Percentiles rank a stretch among this genome's conserved stretches.
Evolutionary conservation across 1,139 yeast genomes (phyloP).

Genomic region (Yamadazyma buinensis): DNA sequence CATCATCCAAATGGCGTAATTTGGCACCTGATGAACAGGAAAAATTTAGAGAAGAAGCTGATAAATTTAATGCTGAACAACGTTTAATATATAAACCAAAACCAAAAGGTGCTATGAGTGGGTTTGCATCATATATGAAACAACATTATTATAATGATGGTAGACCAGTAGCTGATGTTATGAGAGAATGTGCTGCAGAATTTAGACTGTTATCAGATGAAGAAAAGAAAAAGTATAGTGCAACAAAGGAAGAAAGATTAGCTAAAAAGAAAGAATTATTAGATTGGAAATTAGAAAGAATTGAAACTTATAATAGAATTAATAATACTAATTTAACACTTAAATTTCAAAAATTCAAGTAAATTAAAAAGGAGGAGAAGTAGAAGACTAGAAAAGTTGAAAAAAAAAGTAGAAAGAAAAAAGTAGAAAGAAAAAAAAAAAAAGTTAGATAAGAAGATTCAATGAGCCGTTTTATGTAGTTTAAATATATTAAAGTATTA

Average conservation of each 20-base stretch:
- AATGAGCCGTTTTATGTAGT: too few relatives aligned
- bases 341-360: conserved; percentile 1
- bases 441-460: too few relatives aligned
- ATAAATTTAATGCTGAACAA: conserved; percentile 25
- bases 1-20: conserved; percentile 8
- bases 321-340: conserved; percentile 9
- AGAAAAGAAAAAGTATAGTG: conserved; percentile 29
- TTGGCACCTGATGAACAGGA: conserved; percentile 25
- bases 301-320: conserved; percentile 11
- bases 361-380: too few relatives aligned
- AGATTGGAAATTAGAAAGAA: conserved; percentile 23
- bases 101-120: conserved; percentile 31
- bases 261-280: conserved; percentile 19
- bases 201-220: conserved; percentile 28
- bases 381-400: too few relatives aligned
- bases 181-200: conserved; percentile 23
- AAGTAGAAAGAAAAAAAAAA: too few relatives aligned
- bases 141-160: conserved; percentile 25
- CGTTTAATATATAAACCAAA: conserved; percentile 26
- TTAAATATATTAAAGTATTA: too few relatives aligned
- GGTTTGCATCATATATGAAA: conserved; percentile 30
- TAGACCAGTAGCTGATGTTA: conserved; percentile 18
- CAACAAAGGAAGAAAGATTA: conserved; percentile 17
- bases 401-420: too few relatives aligned
- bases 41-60: conserved; percentile 21